Percentiles rank a stretch among this genome's conserved stretches.
Evolutionary conservation across 1,284 basidiomycete genomes (phyloP).

Genomic region (Ustilago bromivora): DNA sequence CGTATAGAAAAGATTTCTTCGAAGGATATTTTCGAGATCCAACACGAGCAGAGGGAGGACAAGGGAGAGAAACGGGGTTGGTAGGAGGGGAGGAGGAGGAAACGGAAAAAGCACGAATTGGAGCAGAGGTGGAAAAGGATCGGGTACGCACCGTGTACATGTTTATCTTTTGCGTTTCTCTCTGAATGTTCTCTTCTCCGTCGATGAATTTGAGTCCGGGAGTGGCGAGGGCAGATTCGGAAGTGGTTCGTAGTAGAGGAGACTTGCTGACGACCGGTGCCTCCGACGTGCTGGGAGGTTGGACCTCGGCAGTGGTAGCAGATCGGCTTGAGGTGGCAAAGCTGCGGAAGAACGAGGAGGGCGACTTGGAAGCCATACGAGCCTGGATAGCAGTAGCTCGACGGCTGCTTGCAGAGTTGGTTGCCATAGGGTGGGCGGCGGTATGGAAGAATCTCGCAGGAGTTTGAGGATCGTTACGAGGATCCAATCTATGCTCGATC

Average conservation of each 20-base stretch:
- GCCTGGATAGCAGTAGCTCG: conserved; percentile 56
- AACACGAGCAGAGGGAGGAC: not conserved
- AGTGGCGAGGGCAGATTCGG: conserved; percentile 53
- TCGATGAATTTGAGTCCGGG: conserved; percentile 56
- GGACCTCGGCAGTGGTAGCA: conserved; percentile 37
- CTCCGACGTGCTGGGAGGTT: conserved; percentile 36
- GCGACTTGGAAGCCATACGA: conserved; percentile 15
- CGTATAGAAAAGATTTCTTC: conserved; percentile 59
- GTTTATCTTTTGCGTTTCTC: conserved; percentile 65
- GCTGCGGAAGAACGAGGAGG: conserved; percentile 44
- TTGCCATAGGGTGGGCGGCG: conserved; percentile 40
- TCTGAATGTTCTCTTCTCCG: conserved; percentile 52
- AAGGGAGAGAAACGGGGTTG: conserved; percentile 6
- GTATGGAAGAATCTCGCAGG: conserved; percentile 46
- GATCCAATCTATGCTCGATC: conserved; percentile 56
- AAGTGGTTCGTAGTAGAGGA: conserved; percentile 49
- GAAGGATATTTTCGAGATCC: conserved; percentile 39
- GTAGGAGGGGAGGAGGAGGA: conserved; percentile 14
- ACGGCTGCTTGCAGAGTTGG: conserved; percentile 17
- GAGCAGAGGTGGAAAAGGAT: conserved; percentile 35
- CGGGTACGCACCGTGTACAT: conserved; percentile 66
- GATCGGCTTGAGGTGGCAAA: conserved; percentile 50
- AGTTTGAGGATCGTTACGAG: conserved; percentile 55
- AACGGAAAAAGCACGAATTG: conserved; percentile 15
- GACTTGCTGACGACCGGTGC: conserved; percentile 43